A percentile compares a stretch with the other conserved stretches of the same genome.
Evolutionary conservation across 805 yeast species (phyloP).

Genomic region (Candida anglica): DNA sequence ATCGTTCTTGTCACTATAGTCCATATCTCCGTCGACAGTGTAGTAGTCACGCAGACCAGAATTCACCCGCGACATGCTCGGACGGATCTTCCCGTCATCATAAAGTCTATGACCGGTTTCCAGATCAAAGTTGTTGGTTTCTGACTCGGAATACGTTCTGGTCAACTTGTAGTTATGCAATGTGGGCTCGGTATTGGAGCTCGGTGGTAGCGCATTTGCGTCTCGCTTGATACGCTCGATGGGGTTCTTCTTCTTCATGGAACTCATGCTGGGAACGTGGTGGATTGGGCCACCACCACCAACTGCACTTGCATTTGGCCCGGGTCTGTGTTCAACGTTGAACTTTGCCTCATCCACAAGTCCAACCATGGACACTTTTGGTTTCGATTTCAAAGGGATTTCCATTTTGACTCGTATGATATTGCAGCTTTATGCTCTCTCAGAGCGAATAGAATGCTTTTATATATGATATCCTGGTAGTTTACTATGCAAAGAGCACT

Average conservation of each 20-base stretch:
- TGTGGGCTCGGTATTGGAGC: neutral
- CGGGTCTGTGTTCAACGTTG: too few species aligned
- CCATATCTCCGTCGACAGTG: neutral
- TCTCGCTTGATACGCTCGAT: conserved; percentile 3
- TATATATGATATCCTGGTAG: neutral
- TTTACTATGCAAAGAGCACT: neutral
- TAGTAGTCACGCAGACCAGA: conserved; percentile 8
- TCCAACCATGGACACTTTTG: conserved; percentile 34
- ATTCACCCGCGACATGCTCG: conserved; percentile 22
- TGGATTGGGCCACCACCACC: too few species aligned
- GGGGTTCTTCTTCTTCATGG: conserved; percentile 1
- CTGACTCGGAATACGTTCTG: conserved; percentile 64
- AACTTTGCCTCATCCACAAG: conserved; percentile 20
- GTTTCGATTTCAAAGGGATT: conserved; percentile 36
- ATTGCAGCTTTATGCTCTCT: neutral
- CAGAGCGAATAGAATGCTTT: too few species aligned
- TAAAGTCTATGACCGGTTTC: conserved; percentile 50
- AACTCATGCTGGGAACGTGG: too few species aligned
- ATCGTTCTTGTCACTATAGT: neutral
- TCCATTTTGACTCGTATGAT: conserved; percentile 21
- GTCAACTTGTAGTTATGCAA: conserved; percentile 27
- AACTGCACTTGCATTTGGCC: too few species aligned
- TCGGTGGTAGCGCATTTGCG: neutral
- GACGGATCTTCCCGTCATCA: conserved; percentile 51
- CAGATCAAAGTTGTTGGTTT: conserved; percentile 54